Percentiles rank a stretch among this genome's conserved stretches.
Conservation (phyloP, 2,329 filamentous ascomycete genomes). For the Macrophomina tecta region DNA sequence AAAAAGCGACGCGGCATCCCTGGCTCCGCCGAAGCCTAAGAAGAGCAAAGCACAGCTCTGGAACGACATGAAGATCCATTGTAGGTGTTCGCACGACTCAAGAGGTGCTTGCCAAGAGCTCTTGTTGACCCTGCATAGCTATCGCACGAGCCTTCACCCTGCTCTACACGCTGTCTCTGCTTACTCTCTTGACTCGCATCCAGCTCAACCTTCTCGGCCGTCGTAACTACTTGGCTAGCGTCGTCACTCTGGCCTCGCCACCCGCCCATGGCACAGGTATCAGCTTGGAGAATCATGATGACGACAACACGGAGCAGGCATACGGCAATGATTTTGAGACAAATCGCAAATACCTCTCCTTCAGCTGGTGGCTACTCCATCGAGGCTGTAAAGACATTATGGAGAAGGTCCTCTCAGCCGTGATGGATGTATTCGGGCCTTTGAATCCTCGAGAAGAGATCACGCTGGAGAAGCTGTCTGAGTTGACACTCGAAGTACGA, state of each 20-base stretch:
- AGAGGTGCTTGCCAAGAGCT: background rate
- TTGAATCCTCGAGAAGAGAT: slow-evolving; percentile 89
- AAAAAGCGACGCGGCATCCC: slow-evolving; percentile 40
- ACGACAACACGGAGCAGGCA: slow-evolving; percentile 79
- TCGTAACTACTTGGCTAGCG: slow-evolving; percentile 92
- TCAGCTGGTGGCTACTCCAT: slow-evolving; percentile 98
- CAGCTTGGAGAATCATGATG: slow-evolving; percentile 89
- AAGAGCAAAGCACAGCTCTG: slow-evolving; percentile 93
- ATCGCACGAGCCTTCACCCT: slow-evolving; percentile 91
- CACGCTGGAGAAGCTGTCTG: slow-evolving; percentile 77
- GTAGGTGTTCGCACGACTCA: slow-evolving; percentile 58
- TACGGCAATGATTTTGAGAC: slow-evolving; percentile 96
- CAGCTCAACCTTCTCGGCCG: slow-evolving; percentile 96
- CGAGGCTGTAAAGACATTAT: slow-evolving; percentile 85
- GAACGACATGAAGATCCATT: slow-evolving; percentile 96
- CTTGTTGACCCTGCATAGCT: slow-evolving; percentile 58
- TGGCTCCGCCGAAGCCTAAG: slow-evolving; percentile 60
- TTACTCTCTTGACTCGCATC: slow-evolving; percentile 90
- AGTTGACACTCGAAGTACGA: slow-evolving; percentile 82
- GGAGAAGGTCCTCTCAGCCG: slow-evolving; percentile 80
- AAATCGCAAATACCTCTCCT: slow-evolving; percentile 91
- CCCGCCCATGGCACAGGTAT: slow-evolving; percentile 75
- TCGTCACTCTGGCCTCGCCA: slow-evolving; percentile 84
- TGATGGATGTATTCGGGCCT: slow-evolving; percentile 86
- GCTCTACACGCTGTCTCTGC: slow-evolving; percentile 85